Base-by-base conservation (phyloP, 345 rosid species). In the Moricandia moricandioides region DNA sequence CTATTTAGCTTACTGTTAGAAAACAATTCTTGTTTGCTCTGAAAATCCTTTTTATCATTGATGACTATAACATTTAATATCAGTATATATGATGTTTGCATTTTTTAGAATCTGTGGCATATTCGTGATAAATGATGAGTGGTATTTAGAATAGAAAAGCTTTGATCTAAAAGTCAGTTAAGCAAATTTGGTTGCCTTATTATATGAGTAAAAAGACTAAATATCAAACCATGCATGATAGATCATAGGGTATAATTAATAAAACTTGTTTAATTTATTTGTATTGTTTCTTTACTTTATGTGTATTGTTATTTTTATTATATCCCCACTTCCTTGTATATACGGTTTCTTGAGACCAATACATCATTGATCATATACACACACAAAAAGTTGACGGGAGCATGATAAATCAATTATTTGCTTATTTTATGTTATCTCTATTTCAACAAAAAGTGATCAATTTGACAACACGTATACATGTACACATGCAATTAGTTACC, bases 381-480 rank as follows among this genome's bases (percentile, higher is more conserved):
- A 39, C n/a, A 43, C 49, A 58, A 5, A 34, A 64, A 47, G 67
- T 63, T 43, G 51, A 63, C 11, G 57, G 7, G 65, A 57, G 17
- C 74, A 43, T 12, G 49, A 13, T 5, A 43, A 12, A 43, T 43
- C 49, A 43, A 43, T 43, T 43, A 13, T 43, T 43, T 43, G 49
- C 49, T 43, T 43, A 35, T 56, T 56, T 26, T 68, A 43, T 43
- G 49, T 68, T 33, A 34, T 16, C 66, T 65, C 18, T 43, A 7
- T 31, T 62, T 49, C n/a, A 66, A 74, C 79, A 62, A 64, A 64
- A 70, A 21, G 71, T 70, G 34, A 45, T 77, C 80, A 77, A 21
- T 57, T 78, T 78, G 77, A 26, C 49, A 78, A 78, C 81, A 71
- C 81, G 81, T 78, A n/a, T n/a, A 65, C 77, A 78, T 77, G 55